Percentiles rank a stretch among this genome's conserved stretches.
phyloP scores from a whole-genome alignment of 345 rosid species.

The Lagerstroemia speciosa region DNA sequence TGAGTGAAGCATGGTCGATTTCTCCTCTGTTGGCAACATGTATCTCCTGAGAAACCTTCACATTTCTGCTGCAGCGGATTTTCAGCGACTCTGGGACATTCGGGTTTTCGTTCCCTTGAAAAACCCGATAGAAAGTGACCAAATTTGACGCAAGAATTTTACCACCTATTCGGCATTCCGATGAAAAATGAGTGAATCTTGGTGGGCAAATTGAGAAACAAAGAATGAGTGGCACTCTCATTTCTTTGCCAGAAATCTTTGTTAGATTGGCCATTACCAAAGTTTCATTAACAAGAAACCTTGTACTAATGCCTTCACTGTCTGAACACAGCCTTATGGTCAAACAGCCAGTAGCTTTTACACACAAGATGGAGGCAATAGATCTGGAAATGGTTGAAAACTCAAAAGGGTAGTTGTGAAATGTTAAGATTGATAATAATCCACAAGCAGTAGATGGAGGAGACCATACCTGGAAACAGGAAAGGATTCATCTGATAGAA shows the following conservation, averaged over 20 bases:
- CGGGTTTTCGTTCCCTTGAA: too few species aligned
- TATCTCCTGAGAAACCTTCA: too few species aligned
- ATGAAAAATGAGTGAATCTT: too few species aligned
- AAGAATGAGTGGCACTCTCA: neutral
- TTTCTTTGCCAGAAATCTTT: neutral
- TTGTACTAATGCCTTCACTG: neutral
- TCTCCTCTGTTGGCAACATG: too few species aligned
- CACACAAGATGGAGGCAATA: neutral
- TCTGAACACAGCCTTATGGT: neutral
- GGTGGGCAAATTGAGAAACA: neutral
- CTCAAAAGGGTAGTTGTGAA: too few species aligned
- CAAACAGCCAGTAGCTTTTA: neutral
- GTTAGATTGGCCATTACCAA: neutral
- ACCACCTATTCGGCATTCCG: too few species aligned
- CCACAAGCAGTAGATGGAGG: neutral
- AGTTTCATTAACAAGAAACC: constrained; percentile 2
- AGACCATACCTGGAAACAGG: neutral
- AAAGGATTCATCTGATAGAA: neutral
- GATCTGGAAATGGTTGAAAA: neutral
- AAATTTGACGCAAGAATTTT: too few species aligned
- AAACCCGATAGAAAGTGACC: too few species aligned
- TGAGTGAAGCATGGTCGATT: too few species aligned
- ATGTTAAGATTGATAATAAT: too few species aligned
- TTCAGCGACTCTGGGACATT: too few species aligned
- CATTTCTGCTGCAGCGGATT: too few species aligned